These are phyloP conservation scores for Lepidium aucheri DNA, from an alignment of 345 rosid genomes.

Conservation along the genomic window DNA sequence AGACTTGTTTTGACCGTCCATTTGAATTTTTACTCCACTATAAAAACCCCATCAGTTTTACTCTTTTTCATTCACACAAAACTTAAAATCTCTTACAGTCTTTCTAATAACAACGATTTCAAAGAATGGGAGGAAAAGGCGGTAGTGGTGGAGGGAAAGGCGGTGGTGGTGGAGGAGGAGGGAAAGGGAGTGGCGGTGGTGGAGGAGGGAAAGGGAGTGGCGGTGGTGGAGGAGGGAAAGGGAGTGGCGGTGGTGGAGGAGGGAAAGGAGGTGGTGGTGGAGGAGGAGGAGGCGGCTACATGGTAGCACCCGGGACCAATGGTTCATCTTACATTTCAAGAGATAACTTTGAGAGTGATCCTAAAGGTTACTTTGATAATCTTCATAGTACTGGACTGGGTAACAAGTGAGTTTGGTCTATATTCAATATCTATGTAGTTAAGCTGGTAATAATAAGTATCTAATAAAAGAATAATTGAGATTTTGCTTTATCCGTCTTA, in stretches of 20 bases:
- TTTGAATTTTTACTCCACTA: background rate
- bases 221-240: background rate
- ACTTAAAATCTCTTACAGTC: background rate
- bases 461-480: slow-evolving; percentile 3
- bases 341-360: slow-evolving; percentile 19
- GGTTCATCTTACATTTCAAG: slow-evolving; percentile 24
- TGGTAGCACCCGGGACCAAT: slow-evolving; percentile 20
- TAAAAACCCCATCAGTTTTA: background rate
- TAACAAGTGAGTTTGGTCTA: background rate
- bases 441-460: background rate
- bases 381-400: slow-evolving; percentile 19
- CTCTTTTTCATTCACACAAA: background rate
- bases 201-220: background rate
- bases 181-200: background rate
- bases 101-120: background rate
- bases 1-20: slow-evolving; percentile 3
- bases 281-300: slow-evolving; percentile 7
- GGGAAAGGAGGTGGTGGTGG: background rate
- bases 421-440: background rate
- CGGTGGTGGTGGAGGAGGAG: background rate
- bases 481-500: background rate
- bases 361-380: slow-evolving; percentile 23
- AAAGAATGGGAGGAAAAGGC: slow-evolving; percentile 21
- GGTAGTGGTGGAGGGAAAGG: background rate
- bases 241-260: background rate